Base-by-base conservation (phyloP, 306 rosid species). In the Rosa lucieae region DNA sequence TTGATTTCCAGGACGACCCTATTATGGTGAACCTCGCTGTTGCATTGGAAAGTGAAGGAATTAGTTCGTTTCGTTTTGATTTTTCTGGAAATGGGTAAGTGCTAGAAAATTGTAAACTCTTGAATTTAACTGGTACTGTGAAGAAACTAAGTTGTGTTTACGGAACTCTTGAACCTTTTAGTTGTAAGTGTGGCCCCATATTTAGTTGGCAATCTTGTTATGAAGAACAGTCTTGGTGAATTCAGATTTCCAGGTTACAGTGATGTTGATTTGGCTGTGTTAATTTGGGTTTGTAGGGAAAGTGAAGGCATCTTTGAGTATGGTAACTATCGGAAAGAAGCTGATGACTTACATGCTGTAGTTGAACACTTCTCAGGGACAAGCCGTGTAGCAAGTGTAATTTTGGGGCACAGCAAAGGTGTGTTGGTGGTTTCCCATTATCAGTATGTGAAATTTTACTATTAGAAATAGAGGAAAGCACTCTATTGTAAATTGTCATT, bases 381-480 rank as follows among this genome's bases (percentile, higher is more conserved):
- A 67, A 89, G 87, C 48, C 87, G 87, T 48, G 59, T 11, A 65
- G 82, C 90, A 52, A 76, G 82, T 81, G 89, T 83, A 74, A 89
- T 90, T 70, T 56, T 92, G 77, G 98, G 98, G 83, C 96, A 92
- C 73, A 92, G 96, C 78, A 89, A 92, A 94, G 97, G 98, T 87
- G 55, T 61, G 77, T 49, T 79, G 65, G 43, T 75, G 70, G 66
- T 42, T 79, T 82, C 52, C 71, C 52, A 13, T 67, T 21, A 61
- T 77, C 46, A 40, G 26, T 26, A 13, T 37, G 35, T 70, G 63
- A 47, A 37, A 32, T 67, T 44, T 74, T 77, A 35, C 9, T 47
- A 7, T 21, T 32, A 47, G 35, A 11, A 44, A 48, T 63, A 9
- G 47, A 44, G 62, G 37, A 48, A 5, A 10, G 59, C 26, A 35